Percentiles rank a stretch among this genome's conserved stretches.
Conservation (phyloP, 2,329 filamentous ascomycete species). For the Xylaria sp. region DNA sequence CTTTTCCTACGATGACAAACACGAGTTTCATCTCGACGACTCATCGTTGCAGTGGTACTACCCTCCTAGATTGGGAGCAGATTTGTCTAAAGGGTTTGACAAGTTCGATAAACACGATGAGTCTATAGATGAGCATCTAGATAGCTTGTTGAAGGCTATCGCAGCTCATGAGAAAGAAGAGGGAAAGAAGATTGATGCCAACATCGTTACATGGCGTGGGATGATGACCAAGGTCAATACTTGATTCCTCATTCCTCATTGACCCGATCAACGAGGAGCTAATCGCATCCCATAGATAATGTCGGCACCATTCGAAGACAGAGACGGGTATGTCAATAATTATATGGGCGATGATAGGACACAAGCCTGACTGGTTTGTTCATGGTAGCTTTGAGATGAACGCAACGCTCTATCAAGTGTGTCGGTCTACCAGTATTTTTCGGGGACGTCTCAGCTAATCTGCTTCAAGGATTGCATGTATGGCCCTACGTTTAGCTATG, state of each 20-base stretch:
- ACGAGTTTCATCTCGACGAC: slow-evolving; percentile 75
- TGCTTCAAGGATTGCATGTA: slow-evolving; percentile 59
- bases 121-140: slow-evolving; percentile 82
- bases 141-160: slow-evolving; percentile 80
- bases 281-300: slow-evolving; percentile 67
- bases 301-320: slow-evolving; percentile 79
- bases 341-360: neutral
- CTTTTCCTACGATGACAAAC: slow-evolving; percentile 91
- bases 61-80: slow-evolving; percentile 70
- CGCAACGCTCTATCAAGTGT: slow-evolving; percentile 85
- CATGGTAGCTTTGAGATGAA: slow-evolving; percentile 86
- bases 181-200: slow-evolving; percentile 70
- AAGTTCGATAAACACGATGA: slow-evolving; percentile 85
- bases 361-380: neutral
- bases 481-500: slow-evolving; percentile 30
- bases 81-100: slow-evolving; percentile 82
- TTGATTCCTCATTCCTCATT: neutral
- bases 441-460: slow-evolving; percentile 26
- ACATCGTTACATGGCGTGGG: slow-evolving; percentile 91
- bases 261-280: neutral
- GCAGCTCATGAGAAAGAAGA: slow-evolving; percentile 72
- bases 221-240: slow-evolving; percentile 93
- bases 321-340: slow-evolving; percentile 67
- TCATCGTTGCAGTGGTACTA: slow-evolving; percentile 90
- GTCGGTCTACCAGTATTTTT: slow-evolving; percentile 36